These are phyloP conservation scores for Cystoderma amianthinum DNA, from an alignment of 768 basidiomycete genomes.

Conservation along the genomic window DNA sequence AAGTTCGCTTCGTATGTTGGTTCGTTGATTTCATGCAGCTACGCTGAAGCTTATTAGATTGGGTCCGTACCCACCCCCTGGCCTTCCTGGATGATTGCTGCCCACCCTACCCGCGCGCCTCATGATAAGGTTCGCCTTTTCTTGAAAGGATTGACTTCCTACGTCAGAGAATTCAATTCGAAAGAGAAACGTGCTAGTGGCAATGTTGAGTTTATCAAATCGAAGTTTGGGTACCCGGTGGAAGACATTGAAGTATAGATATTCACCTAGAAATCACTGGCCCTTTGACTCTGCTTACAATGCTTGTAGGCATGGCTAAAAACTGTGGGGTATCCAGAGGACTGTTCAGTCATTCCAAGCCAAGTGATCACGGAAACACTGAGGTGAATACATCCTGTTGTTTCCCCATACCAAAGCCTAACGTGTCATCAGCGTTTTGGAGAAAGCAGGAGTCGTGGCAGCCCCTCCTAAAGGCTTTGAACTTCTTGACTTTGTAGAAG, in stretches of 20 bases:
- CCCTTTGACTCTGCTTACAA: not conserved
- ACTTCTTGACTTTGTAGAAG: slow-evolving; percentile 50
- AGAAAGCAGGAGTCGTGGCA: slow-evolving; percentile 71
- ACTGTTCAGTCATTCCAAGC: slow-evolving; percentile 58
- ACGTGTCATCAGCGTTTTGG: slow-evolving; percentile 61
- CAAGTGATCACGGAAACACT: slow-evolving; percentile 66
- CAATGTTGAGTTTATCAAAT: slow-evolving; percentile 71
- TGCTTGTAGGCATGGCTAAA: slow-evolving; percentile 68
- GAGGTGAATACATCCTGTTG: no score
- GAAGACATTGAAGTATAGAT: slow-evolving; percentile 66
- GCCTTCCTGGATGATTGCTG: slow-evolving; percentile 96
- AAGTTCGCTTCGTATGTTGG: slow-evolving; percentile 73
- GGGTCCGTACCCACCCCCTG: slow-evolving; percentile 88
- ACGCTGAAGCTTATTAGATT: slow-evolving; percentile 37
- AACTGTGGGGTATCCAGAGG: slow-evolving; percentile 68
- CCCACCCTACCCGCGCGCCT: slow-evolving; percentile 62
- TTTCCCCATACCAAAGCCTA: no score
- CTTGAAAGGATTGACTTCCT: slow-evolving; percentile 52
- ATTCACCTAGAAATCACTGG: not conserved
- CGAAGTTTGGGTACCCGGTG: slow-evolving; percentile 74
- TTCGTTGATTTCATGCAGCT: not conserved
- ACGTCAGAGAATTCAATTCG: slow-evolving; percentile 64
- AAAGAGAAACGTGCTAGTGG: slow-evolving; percentile 44
- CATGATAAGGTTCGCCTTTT: slow-evolving; percentile 46
- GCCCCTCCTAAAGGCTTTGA: slow-evolving; percentile 47